Conservation (phyloP, 164 flowering plant species). For the Vitis labrusca region DNA sequence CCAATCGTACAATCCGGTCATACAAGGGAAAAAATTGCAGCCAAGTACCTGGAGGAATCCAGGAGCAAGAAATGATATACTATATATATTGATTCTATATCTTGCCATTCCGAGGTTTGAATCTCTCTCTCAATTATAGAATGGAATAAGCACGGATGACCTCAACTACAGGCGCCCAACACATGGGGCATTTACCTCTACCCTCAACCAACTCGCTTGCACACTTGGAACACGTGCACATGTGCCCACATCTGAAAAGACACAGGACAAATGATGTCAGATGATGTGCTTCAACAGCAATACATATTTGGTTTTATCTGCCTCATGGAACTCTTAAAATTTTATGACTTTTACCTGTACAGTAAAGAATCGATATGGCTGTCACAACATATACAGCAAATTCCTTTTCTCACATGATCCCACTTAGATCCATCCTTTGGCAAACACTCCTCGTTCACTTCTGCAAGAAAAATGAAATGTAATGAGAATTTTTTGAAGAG, state of each 20-base stretch:
- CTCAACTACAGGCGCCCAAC: constrained; percentile 84
- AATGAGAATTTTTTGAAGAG: background rate
- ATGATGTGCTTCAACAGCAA: background rate
- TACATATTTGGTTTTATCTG: too few relatives aligned
- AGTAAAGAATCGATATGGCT: constrained; percentile 75
- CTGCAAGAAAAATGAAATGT: constrained; percentile 25
- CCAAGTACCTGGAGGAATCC: constrained; percentile 15
- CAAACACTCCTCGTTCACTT: constrained; percentile 22
- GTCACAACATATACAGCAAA: constrained; percentile 85
- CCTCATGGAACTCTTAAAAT: background rate
- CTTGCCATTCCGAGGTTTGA: constrained; percentile 1
- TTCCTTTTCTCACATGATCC: constrained; percentile 83
- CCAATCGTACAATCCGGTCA: constrained; percentile 8
- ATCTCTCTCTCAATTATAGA: constrained; percentile 27
- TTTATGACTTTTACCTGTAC: constrained; percentile 61
- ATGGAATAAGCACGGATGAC: constrained; percentile 84
- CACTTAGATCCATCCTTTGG: constrained; percentile 61
- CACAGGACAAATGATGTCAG: background rate
- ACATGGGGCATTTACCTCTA: constrained; percentile 90
- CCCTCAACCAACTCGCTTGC: constrained; percentile 69
- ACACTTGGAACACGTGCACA: constrained; percentile 91
- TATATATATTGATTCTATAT: background rate
- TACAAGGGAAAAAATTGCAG: background rate
- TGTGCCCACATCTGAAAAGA: constrained; percentile 87
- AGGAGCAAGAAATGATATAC: constrained; percentile 6